Evolutionary conservation across 2,329 filamentous ascomycete species (phyloP), one percentile per base, ranked within the genome.

Genomic region (Cryphonectria parasitica): DNA sequence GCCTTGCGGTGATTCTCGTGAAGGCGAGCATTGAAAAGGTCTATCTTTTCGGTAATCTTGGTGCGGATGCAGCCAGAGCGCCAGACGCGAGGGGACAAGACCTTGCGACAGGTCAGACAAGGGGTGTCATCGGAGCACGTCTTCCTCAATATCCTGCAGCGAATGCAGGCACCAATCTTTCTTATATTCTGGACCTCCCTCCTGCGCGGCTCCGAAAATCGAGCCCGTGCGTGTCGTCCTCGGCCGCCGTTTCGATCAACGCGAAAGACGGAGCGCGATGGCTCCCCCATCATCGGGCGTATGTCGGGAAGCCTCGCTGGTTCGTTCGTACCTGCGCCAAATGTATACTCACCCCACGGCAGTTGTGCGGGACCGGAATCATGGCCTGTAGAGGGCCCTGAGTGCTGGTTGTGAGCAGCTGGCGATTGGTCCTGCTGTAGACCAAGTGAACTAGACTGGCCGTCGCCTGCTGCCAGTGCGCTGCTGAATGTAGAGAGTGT

Each of bases 181-280:
- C 89, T 86, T 31, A 91, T 87, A 73, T 89, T 87, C 74, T 90
- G 88, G 1, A 91, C 89, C 75, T 91, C 87, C 76, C 88, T 89
- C 31, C 89, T 83, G n/a, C 89, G 83, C 1, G 81, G 81, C 6
- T 87, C 82, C 28, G 85, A 87, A 74, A 91, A 91, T 11, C 86
- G 83, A 4, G 87, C 86, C 13, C 89, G 85, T 10, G 85, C 84
- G 74, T 90, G 84, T 22, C 85, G 84, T 1, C 84, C 81, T 67
- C 83, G 83, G 15, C 77, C 73, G 22, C 85, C 85, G 62, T 87
- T 84, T 1, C 83, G 78, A 70, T 88, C 84, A 81, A 90, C 85
- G 28, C 87, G 83, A 66, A 87, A 84, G 25, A 87, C 87, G n/a
- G 71, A 71, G 4, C 69, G 64, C 22, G 69, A 71, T 13, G 71